Percentiles rank a stretch among this genome's conserved stretches.
Conservation (phyloP, 2,329 filamentous ascomycete species). For the Trichoderma sp. region DNA sequence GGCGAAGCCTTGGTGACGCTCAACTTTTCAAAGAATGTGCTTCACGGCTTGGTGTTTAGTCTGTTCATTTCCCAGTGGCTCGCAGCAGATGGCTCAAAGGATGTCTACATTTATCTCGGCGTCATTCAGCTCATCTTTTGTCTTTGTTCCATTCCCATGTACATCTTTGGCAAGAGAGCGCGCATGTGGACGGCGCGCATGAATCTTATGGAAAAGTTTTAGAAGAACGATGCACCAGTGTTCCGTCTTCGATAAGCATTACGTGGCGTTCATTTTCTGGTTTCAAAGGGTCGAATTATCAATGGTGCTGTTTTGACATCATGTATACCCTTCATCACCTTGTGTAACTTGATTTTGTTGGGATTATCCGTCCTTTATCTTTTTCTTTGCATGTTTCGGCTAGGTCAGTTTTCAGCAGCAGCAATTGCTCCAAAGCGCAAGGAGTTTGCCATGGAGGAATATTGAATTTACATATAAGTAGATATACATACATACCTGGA, state of each 20-base stretch:
- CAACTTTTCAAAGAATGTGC: conserved; percentile 92
- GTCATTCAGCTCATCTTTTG: conserved; percentile 80
- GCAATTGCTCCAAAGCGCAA: not conserved
- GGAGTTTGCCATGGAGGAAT: not conserved
- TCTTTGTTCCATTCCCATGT: conserved; percentile 82
- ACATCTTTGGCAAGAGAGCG: conserved; percentile 86
- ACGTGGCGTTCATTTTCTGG: not conserved
- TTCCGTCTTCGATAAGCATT: not conserved
- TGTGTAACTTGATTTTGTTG: not conserved
- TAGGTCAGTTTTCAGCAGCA: not conserved
- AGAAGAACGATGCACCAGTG: not conserved
- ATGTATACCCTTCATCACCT: not conserved
- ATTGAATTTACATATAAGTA: not conserved
- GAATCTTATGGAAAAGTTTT: conserved; percentile 80
- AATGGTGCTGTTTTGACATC: not conserved
- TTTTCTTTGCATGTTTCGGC: not conserved
- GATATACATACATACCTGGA: not conserved
- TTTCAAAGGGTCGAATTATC: not conserved
- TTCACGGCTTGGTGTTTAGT: conserved; percentile 86
- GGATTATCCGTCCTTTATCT: not conserved
- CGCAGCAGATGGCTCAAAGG: conserved; percentile 69
- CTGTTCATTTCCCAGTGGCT: conserved; percentile 89
- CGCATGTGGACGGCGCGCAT: conserved; percentile 92
- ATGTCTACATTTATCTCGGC: conserved; percentile 80
- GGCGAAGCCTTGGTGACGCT: conserved; percentile 92